A percentile compares a stretch with the other conserved stretches of the same genome.
These are phyloP conservation scores for Styphnolobium japonicum DNA, from an alignment of 306 rosid species.

Conservation along the genomic window DNA sequence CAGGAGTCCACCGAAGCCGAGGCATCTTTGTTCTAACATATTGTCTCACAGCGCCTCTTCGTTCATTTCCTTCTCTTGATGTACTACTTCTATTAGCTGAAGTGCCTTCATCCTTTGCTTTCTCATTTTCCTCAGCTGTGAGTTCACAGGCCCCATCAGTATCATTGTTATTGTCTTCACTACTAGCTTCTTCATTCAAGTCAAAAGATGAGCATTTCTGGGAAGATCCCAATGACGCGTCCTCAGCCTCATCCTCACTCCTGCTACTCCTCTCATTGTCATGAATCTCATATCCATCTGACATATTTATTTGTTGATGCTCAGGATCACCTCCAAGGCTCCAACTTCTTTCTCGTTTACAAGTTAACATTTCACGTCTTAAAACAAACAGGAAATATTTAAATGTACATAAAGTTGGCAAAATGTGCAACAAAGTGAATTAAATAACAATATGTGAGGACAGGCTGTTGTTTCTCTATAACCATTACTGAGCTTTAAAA, in stretches of 20 bases:
- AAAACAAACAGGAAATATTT: slow-evolving; percentile 16
- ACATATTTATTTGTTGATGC: slow-evolving; percentile 25
- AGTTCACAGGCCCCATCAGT: background rate
- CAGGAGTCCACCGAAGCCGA: slow-evolving; percentile 73
- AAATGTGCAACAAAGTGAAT: background rate
- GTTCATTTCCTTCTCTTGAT: slow-evolving; percentile 21
- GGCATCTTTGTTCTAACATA: slow-evolving; percentile 68
- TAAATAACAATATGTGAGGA: slow-evolving; percentile 21
- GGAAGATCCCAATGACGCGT: slow-evolving; percentile 39
- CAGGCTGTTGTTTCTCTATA: slow-evolving; percentile 28
- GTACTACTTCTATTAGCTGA: background rate
- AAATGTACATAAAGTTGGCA: slow-evolving; percentile 5
- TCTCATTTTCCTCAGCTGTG: background rate
- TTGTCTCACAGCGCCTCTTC: slow-evolving; percentile 43
- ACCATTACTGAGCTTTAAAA: slow-evolving; percentile 21
- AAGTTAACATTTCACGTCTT: slow-evolving; percentile 19
- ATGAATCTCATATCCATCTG: slow-evolving; percentile 30
- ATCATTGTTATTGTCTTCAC: slow-evolving; percentile 15
- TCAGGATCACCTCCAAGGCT: slow-evolving; percentile 8
- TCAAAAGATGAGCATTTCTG: slow-evolving; percentile 55
- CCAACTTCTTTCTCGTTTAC: background rate
- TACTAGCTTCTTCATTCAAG: slow-evolving; percentile 63
- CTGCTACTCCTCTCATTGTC: background rate
- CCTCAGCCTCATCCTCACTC: slow-evolving; percentile 24
- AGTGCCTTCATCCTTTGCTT: slow-evolving; percentile 10